phyloP scores from a whole-genome alignment of 345 rosid species.

The Pugionium dolabratum region DNA sequence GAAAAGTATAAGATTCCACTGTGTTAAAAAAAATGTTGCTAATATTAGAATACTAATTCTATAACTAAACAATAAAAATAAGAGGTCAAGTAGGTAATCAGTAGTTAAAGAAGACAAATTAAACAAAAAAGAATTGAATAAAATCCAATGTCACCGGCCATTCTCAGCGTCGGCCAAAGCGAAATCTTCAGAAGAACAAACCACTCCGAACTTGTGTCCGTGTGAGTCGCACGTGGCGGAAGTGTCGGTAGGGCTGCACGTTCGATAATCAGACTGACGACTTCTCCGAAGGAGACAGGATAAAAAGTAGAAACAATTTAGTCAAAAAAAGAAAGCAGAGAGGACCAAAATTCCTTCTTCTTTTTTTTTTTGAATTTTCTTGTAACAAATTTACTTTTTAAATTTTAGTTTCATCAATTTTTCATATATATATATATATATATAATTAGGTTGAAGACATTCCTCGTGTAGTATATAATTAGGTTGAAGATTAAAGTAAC shows the following conservation, averaged over 20 bases:
- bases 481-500: too few relatives aligned
- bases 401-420: too few relatives aligned
- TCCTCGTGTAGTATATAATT: too few relatives aligned
- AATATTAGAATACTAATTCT: background rate
- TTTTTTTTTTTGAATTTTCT: too few relatives aligned
- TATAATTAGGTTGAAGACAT: too few relatives aligned
- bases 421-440: too few relatives aligned
- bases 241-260: constrained; percentile 43
- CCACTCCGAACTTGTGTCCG: constrained; percentile 14
- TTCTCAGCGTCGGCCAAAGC: constrained; percentile 24
- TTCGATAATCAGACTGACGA: constrained; percentile 10
- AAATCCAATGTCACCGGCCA: constrained; percentile 27
- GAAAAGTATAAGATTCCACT: constrained; percentile 23
- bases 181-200: constrained; percentile 25
- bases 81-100: constrained; percentile 14
- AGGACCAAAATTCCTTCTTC: too few relatives aligned
- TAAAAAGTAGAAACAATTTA: background rate
- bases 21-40: background rate
- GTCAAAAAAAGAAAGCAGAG: too few relatives aligned
- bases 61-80: background rate
- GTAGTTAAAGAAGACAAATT: constrained; percentile 9
- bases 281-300: background rate
- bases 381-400: too few relatives aligned
- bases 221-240: constrained; percentile 39
- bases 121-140: constrained; percentile 8